phyloP scores from a whole-genome alignment of 2,329 filamentous ascomycete genomes.

The Xylariomycetidae sp. region DNA sequence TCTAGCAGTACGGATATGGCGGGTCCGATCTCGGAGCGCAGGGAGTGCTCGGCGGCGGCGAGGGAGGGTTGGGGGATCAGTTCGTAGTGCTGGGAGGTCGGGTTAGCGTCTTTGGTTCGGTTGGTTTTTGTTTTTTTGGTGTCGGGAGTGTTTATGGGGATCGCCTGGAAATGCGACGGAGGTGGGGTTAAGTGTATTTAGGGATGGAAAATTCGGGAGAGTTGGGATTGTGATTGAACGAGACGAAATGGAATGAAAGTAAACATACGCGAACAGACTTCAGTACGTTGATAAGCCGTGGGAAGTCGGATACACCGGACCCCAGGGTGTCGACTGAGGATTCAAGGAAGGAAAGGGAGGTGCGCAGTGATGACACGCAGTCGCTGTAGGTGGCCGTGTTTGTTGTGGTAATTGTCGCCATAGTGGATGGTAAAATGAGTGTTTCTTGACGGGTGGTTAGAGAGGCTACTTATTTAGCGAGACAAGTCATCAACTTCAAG shows the following conservation, averaged over 20 bases:
- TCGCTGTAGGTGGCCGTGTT: conserved; percentile 40
- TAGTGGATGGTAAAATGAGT: conserved; percentile 1
- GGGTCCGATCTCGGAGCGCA: conserved; percentile 86
- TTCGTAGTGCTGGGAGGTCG: conserved; percentile 70
- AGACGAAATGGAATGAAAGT: too few relatives aligned
- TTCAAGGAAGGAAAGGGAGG: conserved; percentile 57
- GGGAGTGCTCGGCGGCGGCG: conserved; percentile 73
- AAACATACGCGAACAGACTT: conserved; percentile 51
- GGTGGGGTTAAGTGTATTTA: neutral
- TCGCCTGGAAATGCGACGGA: neutral
- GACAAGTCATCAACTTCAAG: too few relatives aligned
- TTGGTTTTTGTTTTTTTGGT: neutral
- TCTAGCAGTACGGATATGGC: conserved; percentile 75
- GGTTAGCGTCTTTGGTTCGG: conserved; percentile 1
- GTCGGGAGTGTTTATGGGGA: neutral
- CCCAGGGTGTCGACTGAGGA: conserved; percentile 55
- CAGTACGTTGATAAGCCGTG: conserved; percentile 49
- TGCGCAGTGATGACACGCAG: conserved; percentile 56
- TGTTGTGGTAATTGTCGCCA: conserved; percentile 14
- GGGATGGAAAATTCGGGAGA: too few relatives aligned
- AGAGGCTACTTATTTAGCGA: too few relatives aligned
- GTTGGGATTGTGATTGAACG: too few relatives aligned
- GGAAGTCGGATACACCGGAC: conserved; percentile 53
- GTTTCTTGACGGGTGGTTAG: too few relatives aligned
- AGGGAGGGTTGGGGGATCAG: conserved; percentile 82